Base-by-base conservation (phyloP, 129 eudicot genomes). In the Artemisia annua region DNA sequence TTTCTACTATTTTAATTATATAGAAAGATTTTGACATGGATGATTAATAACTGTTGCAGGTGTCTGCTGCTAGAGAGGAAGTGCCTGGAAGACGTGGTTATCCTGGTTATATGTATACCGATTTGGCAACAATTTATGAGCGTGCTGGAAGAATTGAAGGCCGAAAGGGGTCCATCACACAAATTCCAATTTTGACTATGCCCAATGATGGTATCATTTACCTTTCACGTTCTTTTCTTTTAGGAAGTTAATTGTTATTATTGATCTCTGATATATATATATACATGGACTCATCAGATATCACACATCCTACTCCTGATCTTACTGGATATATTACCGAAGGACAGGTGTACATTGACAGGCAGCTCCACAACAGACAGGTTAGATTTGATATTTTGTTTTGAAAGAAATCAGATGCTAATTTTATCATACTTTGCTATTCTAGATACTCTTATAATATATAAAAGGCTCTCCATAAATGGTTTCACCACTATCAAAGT, bases 31-130 rank as follows among this genome's bases (percentile, higher is more conserved):
- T 39, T 39, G 46, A 39, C 46, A 39, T 8, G 46, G 11, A 39
- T 11, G 46, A 39, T 39, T 7, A 39, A 54, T 35, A 16, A 60
- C 1, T 56, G 14, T 73, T 70, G 17, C 73, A 94, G 99, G 99
- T 94, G 15, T 90, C 99, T 74, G 99, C 97, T 83, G 97, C 99
- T 35, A 92, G 97, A 67, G 99, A 94, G 63, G 97, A 94, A 90
- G 99, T 94, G 70, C 99, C 99, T 71, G 99, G 99, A 84, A 94
- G 99, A 76, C 97, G 99, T 90, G 99, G 99, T 26, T 94, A 94
- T 83, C 99, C 99, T 70, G 99, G 99, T 76, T 94, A 94, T 74
- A 93, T 94, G 99, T 90, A 94, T 80, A 94, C 99, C 16, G 99
- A 94, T 90, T 79, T 93, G 84, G 98, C 98, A 63, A 93, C 98